These are phyloP conservation scores for Cyclotella cryptica DNA, from an alignment of 108 stramenopile genomes.

Conservation along the genomic window DNA sequence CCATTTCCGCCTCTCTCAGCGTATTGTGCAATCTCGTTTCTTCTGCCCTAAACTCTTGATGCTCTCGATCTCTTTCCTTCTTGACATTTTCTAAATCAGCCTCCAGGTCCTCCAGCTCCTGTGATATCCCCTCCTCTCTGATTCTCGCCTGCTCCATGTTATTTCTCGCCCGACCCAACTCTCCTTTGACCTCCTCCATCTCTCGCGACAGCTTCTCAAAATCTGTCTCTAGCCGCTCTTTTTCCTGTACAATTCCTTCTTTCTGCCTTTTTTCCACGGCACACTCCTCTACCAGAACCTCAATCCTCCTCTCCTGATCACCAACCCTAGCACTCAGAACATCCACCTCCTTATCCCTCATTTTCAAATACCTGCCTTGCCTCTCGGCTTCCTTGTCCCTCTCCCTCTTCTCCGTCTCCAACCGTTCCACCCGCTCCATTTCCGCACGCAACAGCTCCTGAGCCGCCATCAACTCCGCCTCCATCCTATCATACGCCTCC, in stretches of 20 bases:
- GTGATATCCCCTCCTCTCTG: constrained; percentile 1
- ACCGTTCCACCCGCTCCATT: not conserved
- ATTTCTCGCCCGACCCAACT: not conserved
- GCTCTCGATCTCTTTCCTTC: not conserved
- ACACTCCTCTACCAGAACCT: not conserved
- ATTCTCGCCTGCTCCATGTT: not conserved
- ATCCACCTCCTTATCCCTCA: constrained; percentile 31
- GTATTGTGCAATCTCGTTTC: not conserved
- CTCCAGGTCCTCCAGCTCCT: constrained; percentile 17
- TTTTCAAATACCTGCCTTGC: constrained; percentile 24
- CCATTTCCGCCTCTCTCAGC: not conserved
- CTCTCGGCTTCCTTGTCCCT: not conserved
- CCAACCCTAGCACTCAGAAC: not conserved
- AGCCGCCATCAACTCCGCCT: not conserved
- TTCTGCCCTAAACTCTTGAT: not conserved
- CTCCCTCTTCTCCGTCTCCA: not conserved
- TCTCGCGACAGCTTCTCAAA: not conserved
- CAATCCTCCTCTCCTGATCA: constrained; percentile 30
- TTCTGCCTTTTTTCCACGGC: not conserved
- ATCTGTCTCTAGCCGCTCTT: constrained; percentile 15
- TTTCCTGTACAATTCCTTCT: constrained; percentile 6
- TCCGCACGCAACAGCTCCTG: not conserved
- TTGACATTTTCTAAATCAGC: not conserved
- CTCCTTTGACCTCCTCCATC: not conserved
- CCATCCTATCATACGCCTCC: constrained; percentile 25